A percentile compares a stretch with the other conserved stretches of the same genome.
Conservation (phyloP, 2,329 filamentous ascomycete genomes). For the Laburnicola sp. region DNA sequence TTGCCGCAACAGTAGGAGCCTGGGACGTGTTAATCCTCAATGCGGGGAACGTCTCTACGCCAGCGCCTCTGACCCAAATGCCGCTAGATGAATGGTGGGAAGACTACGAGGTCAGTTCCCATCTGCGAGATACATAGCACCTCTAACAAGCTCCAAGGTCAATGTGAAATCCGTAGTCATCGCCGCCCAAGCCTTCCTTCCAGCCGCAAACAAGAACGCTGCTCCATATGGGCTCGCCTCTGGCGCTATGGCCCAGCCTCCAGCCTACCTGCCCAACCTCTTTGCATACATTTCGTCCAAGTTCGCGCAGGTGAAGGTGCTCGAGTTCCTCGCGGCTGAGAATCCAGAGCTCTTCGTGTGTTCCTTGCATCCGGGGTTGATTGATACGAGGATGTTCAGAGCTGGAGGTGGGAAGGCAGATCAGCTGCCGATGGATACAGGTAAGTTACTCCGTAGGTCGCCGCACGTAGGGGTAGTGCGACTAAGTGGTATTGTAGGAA, state of each 20-base stretch:
- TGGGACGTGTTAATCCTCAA: constrained; percentile 27
- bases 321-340: constrained; percentile 36
- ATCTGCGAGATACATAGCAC: background rate
- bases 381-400: constrained; percentile 32
- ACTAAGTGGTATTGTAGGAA: background rate
- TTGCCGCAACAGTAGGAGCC: constrained; percentile 13
- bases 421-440: constrained; percentile 20
- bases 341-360: constrained; percentile 41
- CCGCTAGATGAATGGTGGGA: constrained; percentile 21
- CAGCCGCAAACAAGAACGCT: constrained; percentile 9
- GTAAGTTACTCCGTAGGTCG: constrained; percentile 10
- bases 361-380: constrained; percentile 42
- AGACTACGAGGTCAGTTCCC: constrained; percentile 18
- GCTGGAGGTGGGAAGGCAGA: constrained; percentile 8
- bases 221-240: constrained; percentile 1
- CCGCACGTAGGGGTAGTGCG: no score
- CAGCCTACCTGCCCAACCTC: constrained; percentile 11
- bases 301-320: constrained; percentile 35
- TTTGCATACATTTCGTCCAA: constrained; percentile 42
- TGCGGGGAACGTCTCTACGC: constrained; percentile 15
- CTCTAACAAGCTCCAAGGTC: constrained; percentile 2
- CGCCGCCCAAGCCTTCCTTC: constrained; percentile 20
- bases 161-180: constrained; percentile 26
- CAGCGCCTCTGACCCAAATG: constrained; percentile 5
- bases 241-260: background rate